These are phyloP conservation scores for Colletotrichum shisoi DNA, from an alignment of 2,329 filamentous ascomycete species.

Conservation along the genomic window DNA sequence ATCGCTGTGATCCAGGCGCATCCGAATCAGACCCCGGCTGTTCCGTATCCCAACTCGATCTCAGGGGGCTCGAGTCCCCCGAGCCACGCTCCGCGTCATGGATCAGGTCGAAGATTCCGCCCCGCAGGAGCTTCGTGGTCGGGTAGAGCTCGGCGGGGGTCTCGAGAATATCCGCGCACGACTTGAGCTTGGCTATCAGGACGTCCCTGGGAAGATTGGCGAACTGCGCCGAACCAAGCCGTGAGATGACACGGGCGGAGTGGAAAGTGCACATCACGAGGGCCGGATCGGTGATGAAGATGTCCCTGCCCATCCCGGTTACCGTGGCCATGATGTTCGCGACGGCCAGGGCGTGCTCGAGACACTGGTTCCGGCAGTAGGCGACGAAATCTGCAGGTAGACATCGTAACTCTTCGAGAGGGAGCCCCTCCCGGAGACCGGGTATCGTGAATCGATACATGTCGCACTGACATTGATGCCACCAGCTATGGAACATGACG, in stretches of 20 bases:
- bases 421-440: conserved; percentile 26
- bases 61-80: conserved; percentile 16
- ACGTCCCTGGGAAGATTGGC: conserved; percentile 4
- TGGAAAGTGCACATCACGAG: conserved; percentile 36
- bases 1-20: background rate
- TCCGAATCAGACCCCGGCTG: background rate
- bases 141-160: conserved; percentile 29
- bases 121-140: conserved; percentile 22
- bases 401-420: conserved; percentile 11
- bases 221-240: conserved; percentile 25
- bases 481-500: conserved; percentile 44
- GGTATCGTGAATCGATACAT: conserved; percentile 43
- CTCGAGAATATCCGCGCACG: conserved; percentile 26
- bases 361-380: conserved; percentile 26
- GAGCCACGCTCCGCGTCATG: conserved; percentile 28
- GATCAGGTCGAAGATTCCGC: conserved; percentile 29
- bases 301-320: conserved; percentile 20
- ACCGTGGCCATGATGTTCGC: conserved; percentile 26
- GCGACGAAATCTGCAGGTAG: conserved; percentile 12
- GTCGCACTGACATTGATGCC: conserved; percentile 44
- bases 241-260: conserved; percentile 31
- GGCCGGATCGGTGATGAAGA: conserved; percentile 32
- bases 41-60: conserved; percentile 29
- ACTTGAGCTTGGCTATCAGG: conserved; percentile 15
- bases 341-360: conserved; percentile 32